These are phyloP conservation scores for Stentor coeruleus DNA, from an alignment of 73 alveolate genomes.

Conservation along the genomic window DNA sequence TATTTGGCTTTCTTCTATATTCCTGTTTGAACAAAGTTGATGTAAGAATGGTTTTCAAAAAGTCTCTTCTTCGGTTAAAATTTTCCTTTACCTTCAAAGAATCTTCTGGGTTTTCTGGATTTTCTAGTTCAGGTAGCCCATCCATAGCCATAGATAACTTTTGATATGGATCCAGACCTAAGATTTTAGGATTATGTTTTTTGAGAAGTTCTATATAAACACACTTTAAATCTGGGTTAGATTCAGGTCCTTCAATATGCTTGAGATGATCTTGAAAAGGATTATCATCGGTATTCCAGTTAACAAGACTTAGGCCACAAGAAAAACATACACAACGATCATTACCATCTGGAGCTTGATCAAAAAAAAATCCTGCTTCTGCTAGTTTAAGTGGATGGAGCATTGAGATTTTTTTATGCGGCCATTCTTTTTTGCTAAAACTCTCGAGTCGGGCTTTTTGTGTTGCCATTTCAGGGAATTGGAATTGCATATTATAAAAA, in stretches of 20 bases:
- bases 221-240: not conserved
- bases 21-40: constrained; percentile 5
- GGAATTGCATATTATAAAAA: not conserved
- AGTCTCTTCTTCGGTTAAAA: constrained; percentile 15
- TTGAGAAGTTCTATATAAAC: constrained; percentile 8
- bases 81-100: not conserved
- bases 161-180: not conserved
- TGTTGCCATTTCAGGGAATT: constrained; percentile 13
- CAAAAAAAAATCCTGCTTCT: constrained; percentile 19
- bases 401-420: constrained; percentile 15
- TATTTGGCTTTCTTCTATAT: constrained; percentile 10
- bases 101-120: not conserved
- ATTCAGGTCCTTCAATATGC: constrained; percentile 6
- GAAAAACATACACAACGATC: constrained; percentile 24
- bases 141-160: constrained; percentile 22
- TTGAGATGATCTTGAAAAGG: constrained; percentile 19
- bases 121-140: constrained; percentile 22
- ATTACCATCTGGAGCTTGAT: constrained; percentile 24
- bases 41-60: not conserved
- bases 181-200: constrained; percentile 2
- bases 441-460: constrained; percentile 2
- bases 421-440: not conserved
- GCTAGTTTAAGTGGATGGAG: constrained; percentile 10
- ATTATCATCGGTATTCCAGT: constrained; percentile 13
- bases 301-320: constrained; percentile 9